A percentile compares a stretch with the other conserved stretches of the same genome.
Conservation (phyloP, 257 asterid genomes). For the Solanum chmielewskii region DNA sequence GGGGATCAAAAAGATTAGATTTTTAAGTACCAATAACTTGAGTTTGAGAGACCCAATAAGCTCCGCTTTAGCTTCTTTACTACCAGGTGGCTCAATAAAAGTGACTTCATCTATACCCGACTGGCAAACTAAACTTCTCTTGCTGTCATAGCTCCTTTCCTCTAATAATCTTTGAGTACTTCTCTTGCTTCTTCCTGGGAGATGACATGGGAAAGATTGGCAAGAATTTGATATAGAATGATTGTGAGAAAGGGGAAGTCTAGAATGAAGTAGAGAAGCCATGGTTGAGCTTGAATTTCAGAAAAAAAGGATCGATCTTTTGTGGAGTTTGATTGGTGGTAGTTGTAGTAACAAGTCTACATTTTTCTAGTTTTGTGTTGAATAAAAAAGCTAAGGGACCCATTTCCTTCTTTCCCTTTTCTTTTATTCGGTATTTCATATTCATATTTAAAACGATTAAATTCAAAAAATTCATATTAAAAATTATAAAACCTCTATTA, state of each 20-base stretch:
- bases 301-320: not conserved
- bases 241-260: constrained; percentile 25
- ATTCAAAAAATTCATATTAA: no score
- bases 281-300: constrained; percentile 4
- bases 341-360: not conserved
- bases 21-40: constrained; percentile 45
- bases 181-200: not conserved
- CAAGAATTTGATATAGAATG: constrained; percentile 7
- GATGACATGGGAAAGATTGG: not conserved
- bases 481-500: no score
- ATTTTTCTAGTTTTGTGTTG: not conserved
- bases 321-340: constrained; percentile 4
- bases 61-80: constrained; percentile 18
- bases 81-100: constrained; percentile 18
- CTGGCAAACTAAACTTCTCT: constrained; percentile 15
- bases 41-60: constrained; percentile 41
- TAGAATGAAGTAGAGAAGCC: constrained; percentile 46
- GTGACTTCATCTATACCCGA: constrained; percentile 27
- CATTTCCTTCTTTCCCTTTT: not conserved
- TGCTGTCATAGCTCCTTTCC: not conserved
- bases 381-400: not conserved
- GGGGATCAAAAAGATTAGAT: not conserved
- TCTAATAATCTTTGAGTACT: not conserved
- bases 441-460: fast-evolving
- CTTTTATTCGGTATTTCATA: fast-evolving